Evolutionary conservation across 768 basidiomycete species (phyloP).

Genomic region (Boletus reticulatus): DNA sequence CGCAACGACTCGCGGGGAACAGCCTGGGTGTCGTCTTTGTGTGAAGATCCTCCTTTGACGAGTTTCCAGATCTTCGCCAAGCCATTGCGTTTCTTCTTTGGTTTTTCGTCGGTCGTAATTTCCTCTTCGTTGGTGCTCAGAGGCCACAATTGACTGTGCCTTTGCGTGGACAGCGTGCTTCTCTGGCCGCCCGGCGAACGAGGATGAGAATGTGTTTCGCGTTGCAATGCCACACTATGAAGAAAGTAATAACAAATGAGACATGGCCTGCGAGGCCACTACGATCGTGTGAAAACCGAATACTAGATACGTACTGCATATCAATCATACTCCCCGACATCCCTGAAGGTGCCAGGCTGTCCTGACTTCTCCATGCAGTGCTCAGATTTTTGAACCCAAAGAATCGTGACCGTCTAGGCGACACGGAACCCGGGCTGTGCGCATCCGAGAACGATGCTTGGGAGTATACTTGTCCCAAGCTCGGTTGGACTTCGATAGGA

Average conservation of each 20-base stretch:
- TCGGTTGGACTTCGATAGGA: slow-evolving; percentile 54
- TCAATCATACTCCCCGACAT: slow-evolving; percentile 88
- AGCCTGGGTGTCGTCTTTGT: slow-evolving; percentile 33
- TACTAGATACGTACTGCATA: slow-evolving; percentile 71
- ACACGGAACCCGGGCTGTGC: slow-evolving; percentile 66
- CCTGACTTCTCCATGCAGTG: slow-evolving; percentile 73
- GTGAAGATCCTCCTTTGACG: slow-evolving; percentile 57
- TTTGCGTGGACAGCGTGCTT: slow-evolving; percentile 33
- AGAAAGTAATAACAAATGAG: slow-evolving; percentile 7
- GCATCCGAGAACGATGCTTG: slow-evolving; percentile 81
- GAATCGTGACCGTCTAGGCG: slow-evolving; percentile 71
- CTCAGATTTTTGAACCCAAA: slow-evolving; percentile 74
- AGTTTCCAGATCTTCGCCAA: slow-evolving; percentile 80
- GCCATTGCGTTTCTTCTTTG: slow-evolving; percentile 78
- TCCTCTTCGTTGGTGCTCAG: slow-evolving; percentile 35
- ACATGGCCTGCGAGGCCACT: background rate
- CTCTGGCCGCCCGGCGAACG: slow-evolving; percentile 36
- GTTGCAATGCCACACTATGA: slow-evolving; percentile 72
- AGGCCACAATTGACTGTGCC: slow-evolving; percentile 56
- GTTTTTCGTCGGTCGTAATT: slow-evolving; percentile 42
- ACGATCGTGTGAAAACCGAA: background rate
- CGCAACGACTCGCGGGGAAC: slow-evolving; percentile 37
- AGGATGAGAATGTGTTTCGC: slow-evolving; percentile 45
- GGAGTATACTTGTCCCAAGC: slow-evolving; percentile 66
- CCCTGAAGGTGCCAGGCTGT: slow-evolving; percentile 78